Evolutionary conservation across 257 asterid species (phyloP).

Genomic region (Linaria vulgaris): DNA sequence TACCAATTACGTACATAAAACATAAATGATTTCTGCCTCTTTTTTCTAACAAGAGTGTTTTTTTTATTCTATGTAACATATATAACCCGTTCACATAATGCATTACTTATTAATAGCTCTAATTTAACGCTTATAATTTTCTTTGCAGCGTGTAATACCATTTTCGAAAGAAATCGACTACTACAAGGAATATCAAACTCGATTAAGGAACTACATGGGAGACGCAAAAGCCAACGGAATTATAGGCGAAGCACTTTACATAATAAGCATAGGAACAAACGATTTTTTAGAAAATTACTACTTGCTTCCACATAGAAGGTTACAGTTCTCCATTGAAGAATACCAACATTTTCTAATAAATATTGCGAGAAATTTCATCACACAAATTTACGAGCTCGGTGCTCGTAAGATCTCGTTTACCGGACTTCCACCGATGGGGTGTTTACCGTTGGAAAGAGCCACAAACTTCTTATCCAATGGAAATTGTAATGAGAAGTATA

Average conservation of each 20-base stretch:
- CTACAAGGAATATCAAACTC: conserved; percentile 56
- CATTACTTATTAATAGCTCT: no score
- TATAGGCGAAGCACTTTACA: conserved; percentile 53
- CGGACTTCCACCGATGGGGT: conserved; percentile 84
- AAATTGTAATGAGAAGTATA: conserved; percentile 49
- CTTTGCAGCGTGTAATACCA: conserved; percentile 61
- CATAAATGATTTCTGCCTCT: no score
- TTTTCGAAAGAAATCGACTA: conserved; percentile 59
- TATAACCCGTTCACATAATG: no score
- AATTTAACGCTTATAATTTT: no score
- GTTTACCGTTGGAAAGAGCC: conserved; percentile 76
- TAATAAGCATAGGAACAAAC: conserved; percentile 70
- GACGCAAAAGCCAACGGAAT: conserved; percentile 40
- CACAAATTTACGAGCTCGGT: conserved; percentile 54
- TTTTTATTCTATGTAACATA: no score
- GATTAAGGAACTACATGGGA: conserved; percentile 48
- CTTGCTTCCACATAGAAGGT: conserved; percentile 42
- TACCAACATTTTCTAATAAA: conserved; percentile 49
- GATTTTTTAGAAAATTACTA: conserved; percentile 77
- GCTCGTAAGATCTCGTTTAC: conserved; percentile 65
- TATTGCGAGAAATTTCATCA: conserved; percentile 51
- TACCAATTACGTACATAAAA: no score
- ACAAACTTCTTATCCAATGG: conserved; percentile 38
- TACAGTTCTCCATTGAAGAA: conserved; percentile 44
- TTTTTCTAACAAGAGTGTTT: no score